Conservation (phyloP, 1,139 yeast genomes). For the Pichia sp. region DNA sequence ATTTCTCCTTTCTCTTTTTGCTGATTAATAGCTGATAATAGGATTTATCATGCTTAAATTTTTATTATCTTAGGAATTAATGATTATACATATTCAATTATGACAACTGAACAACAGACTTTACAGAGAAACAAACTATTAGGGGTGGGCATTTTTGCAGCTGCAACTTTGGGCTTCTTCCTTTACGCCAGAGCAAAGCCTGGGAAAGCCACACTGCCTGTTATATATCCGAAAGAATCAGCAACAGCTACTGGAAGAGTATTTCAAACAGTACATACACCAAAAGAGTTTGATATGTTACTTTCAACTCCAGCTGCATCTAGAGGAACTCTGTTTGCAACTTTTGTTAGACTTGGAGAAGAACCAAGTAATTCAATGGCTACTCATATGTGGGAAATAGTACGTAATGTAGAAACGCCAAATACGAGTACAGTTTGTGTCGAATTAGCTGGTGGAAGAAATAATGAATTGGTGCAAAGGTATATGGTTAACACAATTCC, state of each 20-base stretch:
- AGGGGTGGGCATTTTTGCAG: constrained; percentile 13
- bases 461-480: constrained; percentile 50
- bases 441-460: constrained; percentile 25
- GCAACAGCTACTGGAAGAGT: constrained; percentile 8
- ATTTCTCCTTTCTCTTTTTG: too few species aligned
- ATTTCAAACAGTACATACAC: constrained; percentile 16
- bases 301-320: constrained; percentile 11
- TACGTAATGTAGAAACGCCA: constrained; percentile 49
- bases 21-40: background rate
- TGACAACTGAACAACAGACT: constrained; percentile 2
- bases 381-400: constrained; percentile 51
- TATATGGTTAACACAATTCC: constrained; percentile 61
- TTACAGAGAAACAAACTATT: constrained; percentile 4
- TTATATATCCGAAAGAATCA: constrained; percentile 7
- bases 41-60: background rate
- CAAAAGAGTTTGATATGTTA: constrained; percentile 13
- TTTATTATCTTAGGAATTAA: too few species aligned
- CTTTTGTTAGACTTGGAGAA: constrained; percentile 69
- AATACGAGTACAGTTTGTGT: constrained; percentile 30
- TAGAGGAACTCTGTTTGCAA: constrained; percentile 25
- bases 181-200: constrained; percentile 9
- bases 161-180: constrained; percentile 8
- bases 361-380: constrained; percentile 57
- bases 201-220: constrained; percentile 11
- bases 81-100: background rate